These are phyloP conservation scores for Tremellales sp. DNA, from an alignment of 1,284 basidiomycete species.

Conservation along the genomic window DNA sequence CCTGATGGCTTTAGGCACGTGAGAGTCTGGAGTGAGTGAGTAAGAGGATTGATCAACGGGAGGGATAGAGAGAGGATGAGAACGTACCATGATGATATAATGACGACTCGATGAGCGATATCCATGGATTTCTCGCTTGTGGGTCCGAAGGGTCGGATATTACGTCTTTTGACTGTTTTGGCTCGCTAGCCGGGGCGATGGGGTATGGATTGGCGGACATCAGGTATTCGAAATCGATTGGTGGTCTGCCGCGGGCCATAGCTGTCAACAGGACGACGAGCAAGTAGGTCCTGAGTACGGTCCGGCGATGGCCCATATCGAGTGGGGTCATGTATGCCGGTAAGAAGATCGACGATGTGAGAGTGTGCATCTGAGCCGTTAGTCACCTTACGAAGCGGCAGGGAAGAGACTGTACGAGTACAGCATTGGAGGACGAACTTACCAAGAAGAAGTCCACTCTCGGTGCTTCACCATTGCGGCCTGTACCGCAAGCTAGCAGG, in stretches of 20 bases:
- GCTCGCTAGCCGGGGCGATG: slow-evolving; percentile 38
- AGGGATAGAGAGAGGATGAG: neutral
- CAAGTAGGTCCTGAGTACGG: slow-evolving; percentile 55
- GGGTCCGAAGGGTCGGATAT: slow-evolving; percentile 22
- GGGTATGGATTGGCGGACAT: slow-evolving; percentile 57
- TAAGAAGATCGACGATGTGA: slow-evolving; percentile 62
- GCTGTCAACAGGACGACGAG: slow-evolving; percentile 52
- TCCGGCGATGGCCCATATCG: slow-evolving; percentile 42
- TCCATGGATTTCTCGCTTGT: slow-evolving; percentile 58
- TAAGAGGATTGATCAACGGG: neutral
- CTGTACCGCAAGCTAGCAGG: slow-evolving; percentile 57
- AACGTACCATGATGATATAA: slow-evolving; percentile 52
- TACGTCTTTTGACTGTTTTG: slow-evolving; percentile 8
- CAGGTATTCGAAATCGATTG: slow-evolving; percentile 55
- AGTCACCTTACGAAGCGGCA: neutral
- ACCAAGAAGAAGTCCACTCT: slow-evolving; percentile 64
- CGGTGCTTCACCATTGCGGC: slow-evolving; percentile 53
- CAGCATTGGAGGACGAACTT: slow-evolving; percentile 3
- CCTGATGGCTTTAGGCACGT: slow-evolving; percentile 60
- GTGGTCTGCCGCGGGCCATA: slow-evolving; percentile 58
- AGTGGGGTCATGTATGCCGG: slow-evolving; percentile 52
- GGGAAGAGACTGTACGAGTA: neutral
- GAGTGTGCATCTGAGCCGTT: slow-evolving; percentile 56
- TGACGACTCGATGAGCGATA: slow-evolving; percentile 54
- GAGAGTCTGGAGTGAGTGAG: slow-evolving; percentile 54